phyloP scores from a whole-genome alignment of 306 rosid species.

The Leucaena leucocephala region DNA sequence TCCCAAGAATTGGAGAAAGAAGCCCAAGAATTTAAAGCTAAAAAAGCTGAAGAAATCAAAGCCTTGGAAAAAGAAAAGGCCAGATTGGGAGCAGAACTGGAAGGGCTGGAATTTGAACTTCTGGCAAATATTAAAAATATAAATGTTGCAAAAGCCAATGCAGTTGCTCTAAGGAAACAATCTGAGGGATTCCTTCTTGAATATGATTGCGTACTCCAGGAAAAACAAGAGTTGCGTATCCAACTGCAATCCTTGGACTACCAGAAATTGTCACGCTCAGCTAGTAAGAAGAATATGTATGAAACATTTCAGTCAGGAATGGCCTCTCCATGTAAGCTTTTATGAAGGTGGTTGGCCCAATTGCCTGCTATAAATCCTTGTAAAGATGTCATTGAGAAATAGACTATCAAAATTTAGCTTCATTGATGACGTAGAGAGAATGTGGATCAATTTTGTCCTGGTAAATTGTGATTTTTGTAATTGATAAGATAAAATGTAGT shows the following conservation, averaged over 20 bases:
- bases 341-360: constrained; percentile 42
- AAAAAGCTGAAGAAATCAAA: constrained; percentile 50
- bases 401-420: constrained; percentile 42
- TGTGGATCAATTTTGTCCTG: constrained; percentile 48
- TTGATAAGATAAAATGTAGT: constrained; percentile 46
- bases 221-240: constrained; percentile 73
- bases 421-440: constrained; percentile 37
- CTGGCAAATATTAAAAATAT: constrained; percentile 61
- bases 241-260: constrained; percentile 66
- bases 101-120: constrained; percentile 65
- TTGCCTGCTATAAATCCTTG: constrained; percentile 42
- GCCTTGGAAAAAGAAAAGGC: constrained; percentile 58
- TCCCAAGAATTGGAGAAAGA: constrained; percentile 65
- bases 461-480: constrained; percentile 40
- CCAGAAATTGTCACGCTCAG: constrained; percentile 55
- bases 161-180: constrained; percentile 81
- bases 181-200: constrained; percentile 90
- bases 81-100: constrained; percentile 48
- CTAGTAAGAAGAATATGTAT: constrained; percentile 77
- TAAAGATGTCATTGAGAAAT: constrained; percentile 36
- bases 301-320: constrained; percentile 31
- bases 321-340: constrained; percentile 32
- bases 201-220: constrained; percentile 87
- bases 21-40: constrained; percentile 60
- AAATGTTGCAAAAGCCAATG: constrained; percentile 65